Conservation (phyloP, 192 early-diverging fungal species). For the Umbelopsis isabellina region DNA sequence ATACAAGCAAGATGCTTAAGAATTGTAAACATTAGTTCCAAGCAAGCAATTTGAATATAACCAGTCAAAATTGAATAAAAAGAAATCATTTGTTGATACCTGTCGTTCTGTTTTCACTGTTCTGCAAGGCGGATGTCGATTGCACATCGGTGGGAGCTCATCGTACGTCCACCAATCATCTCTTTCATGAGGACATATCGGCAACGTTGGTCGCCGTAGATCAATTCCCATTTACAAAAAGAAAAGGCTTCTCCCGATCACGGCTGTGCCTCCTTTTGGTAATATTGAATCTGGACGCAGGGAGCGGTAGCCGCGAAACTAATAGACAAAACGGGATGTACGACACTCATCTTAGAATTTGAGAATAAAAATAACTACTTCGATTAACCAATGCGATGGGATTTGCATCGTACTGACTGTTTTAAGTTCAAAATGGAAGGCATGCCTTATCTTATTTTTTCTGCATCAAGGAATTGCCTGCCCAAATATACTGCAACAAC, state of each 20-base stretch:
- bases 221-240: constrained; percentile 13
- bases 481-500: too few relatives aligned
- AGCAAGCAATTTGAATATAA: neutral
- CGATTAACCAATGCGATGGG: too few relatives aligned
- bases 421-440: too few relatives aligned
- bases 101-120: too few relatives aligned
- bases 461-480: too few relatives aligned
- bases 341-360: too few relatives aligned
- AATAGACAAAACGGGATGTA: neutral
- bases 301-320: neutral
- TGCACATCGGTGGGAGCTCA: too few relatives aligned
- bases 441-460: too few relatives aligned
- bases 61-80: neutral
- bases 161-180: neutral
- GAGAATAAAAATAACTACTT: too few relatives aligned
- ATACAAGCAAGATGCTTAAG: neutral
- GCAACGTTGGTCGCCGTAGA: neutral
- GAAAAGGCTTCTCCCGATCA: neutral
- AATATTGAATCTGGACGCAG: neutral
- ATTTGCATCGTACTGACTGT: too few relatives aligned
- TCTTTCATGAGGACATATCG: neutral
- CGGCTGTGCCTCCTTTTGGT: constrained; percentile 5
- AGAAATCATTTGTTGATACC: too few relatives aligned
- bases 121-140: too few relatives aligned
- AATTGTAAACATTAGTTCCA: neutral